Base-by-base conservation (phyloP, 2,329 filamentous ascomycete species). In the Colletotrichum musicola region DNA sequence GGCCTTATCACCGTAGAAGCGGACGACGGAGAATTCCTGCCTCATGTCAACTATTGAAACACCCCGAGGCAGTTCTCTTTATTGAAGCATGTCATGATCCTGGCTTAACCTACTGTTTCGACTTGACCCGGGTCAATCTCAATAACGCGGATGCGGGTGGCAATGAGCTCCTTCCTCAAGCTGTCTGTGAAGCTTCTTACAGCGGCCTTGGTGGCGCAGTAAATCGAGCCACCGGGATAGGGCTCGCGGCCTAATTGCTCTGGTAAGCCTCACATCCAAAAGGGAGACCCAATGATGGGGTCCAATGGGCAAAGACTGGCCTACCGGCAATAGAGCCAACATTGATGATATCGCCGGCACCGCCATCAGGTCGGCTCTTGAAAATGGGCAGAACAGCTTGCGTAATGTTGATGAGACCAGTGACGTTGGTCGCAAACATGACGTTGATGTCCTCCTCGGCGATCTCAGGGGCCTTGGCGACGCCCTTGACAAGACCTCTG, bases 381-480 rank as follows among this genome's bases (percentile, higher is more conserved):
- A 95, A 97, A 77, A 94, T 90, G 60, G 93, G 90, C 18, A 98
- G 81, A 49, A 98, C 85, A 53, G 93, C 93, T 84, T 99, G 96
- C 0, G 96, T 98, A 92, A 98, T 93, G 84, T 95, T 93, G 84
- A 99, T 96, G 40, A 99, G 86, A 30, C 96, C 96, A 2, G 92
- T 96, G 60, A 98, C 95, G 79, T 99, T 99, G 67, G 96, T 98
- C 54, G 88, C 83, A 77, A 98, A 93, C 94, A 98, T 98, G 78
- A 90, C 76, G 74, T 92, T 86, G 74, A 98, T 92, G 81, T 99
- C 95, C 67, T 91, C 90, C 75, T 93, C 86, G 16, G 85, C 86
- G 77, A 99, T 98, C 47, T 93, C 88, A 18, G 95, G 95, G 1
- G 94, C 94, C 77, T 92, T 90, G 57, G 93, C 95, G 13, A 97